Conservation (phyloP, 768 basidiomycete species). For the Botryobasidium botryosum region DNA sequence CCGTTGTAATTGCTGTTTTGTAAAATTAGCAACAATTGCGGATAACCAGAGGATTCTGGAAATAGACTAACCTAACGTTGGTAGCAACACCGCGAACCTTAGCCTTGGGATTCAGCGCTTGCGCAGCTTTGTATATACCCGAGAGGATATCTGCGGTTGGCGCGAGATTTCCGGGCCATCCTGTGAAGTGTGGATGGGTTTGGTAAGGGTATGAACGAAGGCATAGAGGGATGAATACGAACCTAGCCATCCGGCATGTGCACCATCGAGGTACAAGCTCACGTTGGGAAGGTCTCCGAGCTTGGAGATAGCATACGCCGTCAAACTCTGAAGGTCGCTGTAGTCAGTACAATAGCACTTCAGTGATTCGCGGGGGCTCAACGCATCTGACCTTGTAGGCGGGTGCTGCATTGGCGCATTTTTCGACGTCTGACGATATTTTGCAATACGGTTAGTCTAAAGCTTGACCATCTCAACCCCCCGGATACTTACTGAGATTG, state of each 20-base stretch:
- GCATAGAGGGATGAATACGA: constrained; percentile 5
- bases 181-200: neutral
- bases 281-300: constrained; percentile 18
- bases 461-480: too few species aligned
- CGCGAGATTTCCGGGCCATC: constrained; percentile 17
- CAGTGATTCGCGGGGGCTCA: too few species aligned
- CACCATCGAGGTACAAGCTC: constrained; percentile 21
- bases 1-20: constrained; percentile 25
- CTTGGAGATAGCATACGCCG: constrained; percentile 18
- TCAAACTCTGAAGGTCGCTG: too few species aligned
- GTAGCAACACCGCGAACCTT: constrained; percentile 21
- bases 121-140: constrained; percentile 18
- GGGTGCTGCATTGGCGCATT: constrained; percentile 21
- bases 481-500: too few species aligned
- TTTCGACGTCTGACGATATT: constrained; percentile 6
- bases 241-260: constrained; percentile 23
- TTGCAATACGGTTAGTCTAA: too few species aligned
- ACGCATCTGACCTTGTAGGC: too few species aligned
- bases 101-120: constrained; percentile 15
- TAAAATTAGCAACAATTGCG: too few species aligned
- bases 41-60: too few species aligned
- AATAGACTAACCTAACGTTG: too few species aligned
- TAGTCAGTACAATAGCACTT: too few species aligned
- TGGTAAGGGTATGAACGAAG: too few species aligned
- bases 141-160: constrained; percentile 20